Base-by-base conservation (phyloP, 108 stramenopile genomes). In the Fragilariopsis cylindrus region DNA sequence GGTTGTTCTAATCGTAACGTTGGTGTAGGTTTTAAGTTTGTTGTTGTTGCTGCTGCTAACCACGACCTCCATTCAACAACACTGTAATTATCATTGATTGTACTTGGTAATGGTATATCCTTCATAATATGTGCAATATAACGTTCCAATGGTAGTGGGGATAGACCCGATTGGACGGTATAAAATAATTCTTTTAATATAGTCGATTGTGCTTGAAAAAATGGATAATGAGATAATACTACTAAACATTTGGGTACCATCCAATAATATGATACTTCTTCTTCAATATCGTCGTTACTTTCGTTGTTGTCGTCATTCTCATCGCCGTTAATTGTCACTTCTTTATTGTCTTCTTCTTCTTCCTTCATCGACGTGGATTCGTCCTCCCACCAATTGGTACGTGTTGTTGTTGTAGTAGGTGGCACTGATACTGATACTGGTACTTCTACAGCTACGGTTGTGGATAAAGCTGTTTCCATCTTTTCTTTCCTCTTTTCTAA, bases 191-290 rank as follows among this genome's bases (percentile, higher is more conserved):
- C 87, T 65, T 73, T 69, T 72, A 97, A 72, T 15, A 88, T 92
- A 16, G 65, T 77, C n/a, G 86, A 64, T 67, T 79, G 96, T 45
- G 82, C 71, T 72, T 87, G 81, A 78, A 86, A 92, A 67, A 94
- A 97, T 3, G 93, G 88, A 81, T 93, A 90, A 71, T 97, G 93
- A 47, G 92, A 93, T 50, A 97, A 70, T 58, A 97, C 67, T 13
- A 92, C 90, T 58, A 97, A 80, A 52, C 86, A 82, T 70, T 96
- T 94, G 47, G 96, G 96, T 7, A 91, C 62, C 43, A 63, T 45
- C 62, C 62, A 63, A n/a, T 63, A 55, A 70, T 85, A 92, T 39
- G 85, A n/a, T n/a, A 79, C 30, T 45, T 39, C 13, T 30, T 63
- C 62, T 5, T 30, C 62, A 9, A 13, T 63, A 4, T 43, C 43